A percentile compares a stretch with the other conserved stretches of the same genome.
phyloP scores from a whole-genome alignment of 148 eudicot species.

The Beta vulgaris region DNA sequence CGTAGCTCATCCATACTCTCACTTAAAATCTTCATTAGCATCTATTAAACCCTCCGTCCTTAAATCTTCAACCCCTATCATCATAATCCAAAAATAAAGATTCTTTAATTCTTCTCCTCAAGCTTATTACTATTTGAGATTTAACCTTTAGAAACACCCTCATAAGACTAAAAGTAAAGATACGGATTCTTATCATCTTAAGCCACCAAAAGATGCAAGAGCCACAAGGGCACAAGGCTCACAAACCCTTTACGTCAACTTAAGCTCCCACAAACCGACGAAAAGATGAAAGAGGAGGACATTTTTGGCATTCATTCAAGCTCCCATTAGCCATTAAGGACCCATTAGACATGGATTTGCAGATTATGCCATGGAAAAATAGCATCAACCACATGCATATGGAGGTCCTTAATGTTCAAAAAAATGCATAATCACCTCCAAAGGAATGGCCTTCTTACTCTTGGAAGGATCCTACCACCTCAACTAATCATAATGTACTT shows the following conservation, averaged over 20 bases:
- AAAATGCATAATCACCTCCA: not conserved
- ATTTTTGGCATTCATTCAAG: not conserved
- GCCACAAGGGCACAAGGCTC: no score
- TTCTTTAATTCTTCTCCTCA: not conserved
- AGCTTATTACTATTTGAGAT: not conserved
- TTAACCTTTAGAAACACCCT: no score
- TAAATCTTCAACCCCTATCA: not conserved
- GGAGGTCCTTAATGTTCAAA: not conserved
- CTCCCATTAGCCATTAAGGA: not conserved
- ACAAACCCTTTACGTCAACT: no score
- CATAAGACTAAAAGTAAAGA: no score
- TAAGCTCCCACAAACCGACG: no score
- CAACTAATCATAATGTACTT: not conserved
- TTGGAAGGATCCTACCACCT: not conserved
- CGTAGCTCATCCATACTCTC: no score
- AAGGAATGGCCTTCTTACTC: not conserved
- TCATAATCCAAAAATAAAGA: not conserved
- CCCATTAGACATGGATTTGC: not conserved
- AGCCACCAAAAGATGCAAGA: no score
- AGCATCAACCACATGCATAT: not conserved
- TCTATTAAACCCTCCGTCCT: not conserved
- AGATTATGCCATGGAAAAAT: no score
- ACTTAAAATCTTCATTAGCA: not conserved
- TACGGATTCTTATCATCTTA: no score
- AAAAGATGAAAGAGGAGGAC: no score